Conservation (phyloP, 2,329 filamentous ascomycete species). For the Diaporthe aspalathi region DNA sequence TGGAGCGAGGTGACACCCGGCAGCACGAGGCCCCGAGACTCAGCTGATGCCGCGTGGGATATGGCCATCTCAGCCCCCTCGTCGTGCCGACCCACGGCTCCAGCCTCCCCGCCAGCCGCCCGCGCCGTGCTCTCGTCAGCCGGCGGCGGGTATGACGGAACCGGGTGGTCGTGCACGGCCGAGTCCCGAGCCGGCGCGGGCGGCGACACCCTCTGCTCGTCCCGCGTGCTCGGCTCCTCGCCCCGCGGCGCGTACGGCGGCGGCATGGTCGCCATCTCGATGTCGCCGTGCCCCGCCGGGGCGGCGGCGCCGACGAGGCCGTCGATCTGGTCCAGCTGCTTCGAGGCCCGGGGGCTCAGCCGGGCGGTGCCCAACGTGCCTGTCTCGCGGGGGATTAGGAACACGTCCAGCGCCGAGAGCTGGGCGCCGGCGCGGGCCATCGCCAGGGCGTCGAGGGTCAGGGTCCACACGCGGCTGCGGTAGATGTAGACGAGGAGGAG, state of each 20-base stretch:
- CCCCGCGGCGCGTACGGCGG: conserved; percentile 27
- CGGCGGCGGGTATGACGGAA: conserved; percentile 3
- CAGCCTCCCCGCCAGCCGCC: neutral
- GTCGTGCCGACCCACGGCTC: too few relatives aligned
- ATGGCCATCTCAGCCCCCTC: neutral
- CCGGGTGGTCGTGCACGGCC: too few relatives aligned
- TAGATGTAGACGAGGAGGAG: conserved; percentile 35
- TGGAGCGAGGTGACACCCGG: neutral
- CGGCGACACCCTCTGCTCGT: neutral
- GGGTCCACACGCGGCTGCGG: conserved; percentile 35
- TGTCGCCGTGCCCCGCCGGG: neutral
- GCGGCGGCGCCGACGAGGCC: conserved; percentile 15
- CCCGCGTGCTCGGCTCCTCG: neutral
- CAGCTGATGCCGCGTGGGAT: neutral
- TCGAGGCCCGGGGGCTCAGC: neutral
- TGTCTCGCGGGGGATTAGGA: conserved; percentile 2
- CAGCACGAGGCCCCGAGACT: neutral
- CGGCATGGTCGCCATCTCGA: conserved; percentile 30
- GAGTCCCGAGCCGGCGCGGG: neutral
- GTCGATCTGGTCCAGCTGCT: conserved; percentile 22
- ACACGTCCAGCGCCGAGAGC: conserved; percentile 26
- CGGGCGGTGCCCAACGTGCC: conserved; percentile 2
- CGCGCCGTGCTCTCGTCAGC: neutral
- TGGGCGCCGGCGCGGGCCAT: conserved; percentile 34
- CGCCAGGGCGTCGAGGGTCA: conserved; percentile 34